Evolutionary conservation across 768 basidiomycete species (phyloP).

Genomic region (Mycena vulgaris): DNA sequence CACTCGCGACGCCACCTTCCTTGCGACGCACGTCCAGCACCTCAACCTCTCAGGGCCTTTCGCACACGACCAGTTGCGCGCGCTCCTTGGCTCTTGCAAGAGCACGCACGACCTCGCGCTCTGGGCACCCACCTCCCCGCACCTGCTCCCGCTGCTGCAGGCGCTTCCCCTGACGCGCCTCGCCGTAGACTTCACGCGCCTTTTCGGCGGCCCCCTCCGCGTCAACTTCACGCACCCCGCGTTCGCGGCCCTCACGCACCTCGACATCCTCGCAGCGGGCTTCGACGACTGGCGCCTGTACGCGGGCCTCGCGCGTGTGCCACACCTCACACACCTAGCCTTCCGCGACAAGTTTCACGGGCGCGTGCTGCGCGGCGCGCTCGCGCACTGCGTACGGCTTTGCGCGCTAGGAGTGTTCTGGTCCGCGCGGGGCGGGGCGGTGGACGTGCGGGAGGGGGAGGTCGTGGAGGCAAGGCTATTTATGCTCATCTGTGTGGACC

Average conservation of each 20-base stretch:
- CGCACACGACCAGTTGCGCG: slow-evolving; percentile 10
- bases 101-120: slow-evolving; percentile 19
- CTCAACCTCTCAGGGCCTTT: slow-evolving; percentile 5
- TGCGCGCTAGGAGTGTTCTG: slow-evolving; percentile 30
- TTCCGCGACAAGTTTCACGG: slow-evolving; percentile 31
- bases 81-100: slow-evolving; percentile 20
- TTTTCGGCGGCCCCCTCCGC: slow-evolving; percentile 29
- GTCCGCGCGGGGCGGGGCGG: slow-evolving; percentile 1
- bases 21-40: slow-evolving; percentile 16
- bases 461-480: slow-evolving; percentile 28
- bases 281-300: slow-evolving; percentile 34
- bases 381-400: slow-evolving; percentile 21
- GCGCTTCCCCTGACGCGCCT: slow-evolving; percentile 24
- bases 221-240: slow-evolving; percentile 21
- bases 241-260: slow-evolving; percentile 30
- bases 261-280: slow-evolving; percentile 21
- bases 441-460: slow-evolving; percentile 23
- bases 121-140: slow-evolving; percentile 19
- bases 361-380: slow-evolving; percentile 19
- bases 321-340: slow-evolving; percentile 28
- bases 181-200: slow-evolving; percentile 26
- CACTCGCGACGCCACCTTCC: slow-evolving; percentile 7
- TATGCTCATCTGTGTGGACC: slow-evolving; percentile 6
- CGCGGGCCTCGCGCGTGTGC: slow-evolving; percentile 15
- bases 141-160: slow-evolving; percentile 25